Evolutionary conservation across 176 grass and related monocot species (phyloP).

Genomic region (Dendrocalamus sinicus): DNA sequence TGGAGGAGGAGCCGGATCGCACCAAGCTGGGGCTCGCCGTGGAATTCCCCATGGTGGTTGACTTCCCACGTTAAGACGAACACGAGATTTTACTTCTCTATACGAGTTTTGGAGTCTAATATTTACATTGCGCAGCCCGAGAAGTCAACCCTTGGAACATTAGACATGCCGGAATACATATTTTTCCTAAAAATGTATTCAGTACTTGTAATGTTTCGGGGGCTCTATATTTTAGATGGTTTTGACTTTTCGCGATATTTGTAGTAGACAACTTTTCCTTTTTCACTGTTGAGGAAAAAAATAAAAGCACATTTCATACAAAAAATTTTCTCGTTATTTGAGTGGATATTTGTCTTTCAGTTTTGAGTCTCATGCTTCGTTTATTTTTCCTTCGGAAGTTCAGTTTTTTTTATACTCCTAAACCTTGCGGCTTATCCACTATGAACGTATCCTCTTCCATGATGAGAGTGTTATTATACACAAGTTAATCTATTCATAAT

Average conservation of each 20-base stretch:
- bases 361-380: neutral
- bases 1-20: constrained; percentile 51
- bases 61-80: constrained; percentile 40
- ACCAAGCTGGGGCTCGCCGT: constrained; percentile 34
- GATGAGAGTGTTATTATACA: neutral
- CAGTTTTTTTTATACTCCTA: neutral
- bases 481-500: neutral
- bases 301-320: too few species aligned
- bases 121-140: neutral
- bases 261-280: neutral
- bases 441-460: neutral
- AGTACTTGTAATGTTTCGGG: constrained; percentile 17
- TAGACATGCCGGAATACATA: constrained; percentile 34
- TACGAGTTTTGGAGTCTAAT: constrained; percentile 33
- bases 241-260: constrained; percentile 27
- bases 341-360: neutral
- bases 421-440: neutral
- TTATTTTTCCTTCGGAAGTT: neutral
- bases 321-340: neutral
- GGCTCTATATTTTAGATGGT: constrained; percentile 19
- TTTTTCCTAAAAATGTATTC: constrained; percentile 29
- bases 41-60: constrained; percentile 42
- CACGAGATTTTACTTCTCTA: neutral
- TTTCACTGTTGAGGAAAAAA: too few species aligned
- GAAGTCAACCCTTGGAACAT: constrained; percentile 42